Percentiles rank a stretch among this genome's conserved stretches.
These are phyloP conservation scores for Exophiala aquamarina DNA, from an alignment of 2,329 filamentous ascomycete genomes.

Conservation along the genomic window DNA sequence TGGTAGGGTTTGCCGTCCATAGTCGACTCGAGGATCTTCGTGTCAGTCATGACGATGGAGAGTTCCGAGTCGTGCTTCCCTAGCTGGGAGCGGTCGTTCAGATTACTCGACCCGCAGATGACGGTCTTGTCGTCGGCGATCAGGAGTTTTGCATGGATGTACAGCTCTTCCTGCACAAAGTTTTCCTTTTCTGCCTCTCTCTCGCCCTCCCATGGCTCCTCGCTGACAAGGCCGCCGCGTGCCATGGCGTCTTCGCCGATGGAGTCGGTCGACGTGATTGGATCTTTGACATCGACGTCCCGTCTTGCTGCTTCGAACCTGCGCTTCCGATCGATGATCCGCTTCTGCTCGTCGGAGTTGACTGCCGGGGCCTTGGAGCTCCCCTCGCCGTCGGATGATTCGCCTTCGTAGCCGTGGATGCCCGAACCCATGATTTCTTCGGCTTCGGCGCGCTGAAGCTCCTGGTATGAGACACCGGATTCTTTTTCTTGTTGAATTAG, in stretches of 20 bases:
- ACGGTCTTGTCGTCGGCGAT: slow-evolving; percentile 81
- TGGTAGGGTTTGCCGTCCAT: slow-evolving; percentile 74
- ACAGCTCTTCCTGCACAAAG: slow-evolving; percentile 85
- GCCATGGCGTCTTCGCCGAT: slow-evolving; percentile 83
- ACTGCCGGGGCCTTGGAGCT: slow-evolving; percentile 10
- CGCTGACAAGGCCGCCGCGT: slow-evolving; percentile 59
- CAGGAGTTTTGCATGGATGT: slow-evolving; percentile 83
- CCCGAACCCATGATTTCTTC: slow-evolving; percentile 81
- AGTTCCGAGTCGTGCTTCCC: slow-evolving; percentile 85
- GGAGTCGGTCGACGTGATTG: slow-evolving; percentile 43
- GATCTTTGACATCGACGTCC: slow-evolving; percentile 52
- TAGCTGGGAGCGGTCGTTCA: slow-evolving; percentile 74
- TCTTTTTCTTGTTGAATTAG: slow-evolving; percentile 75
- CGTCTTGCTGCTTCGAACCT: slow-evolving; percentile 46
- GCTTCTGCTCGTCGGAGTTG: slow-evolving; percentile 40
- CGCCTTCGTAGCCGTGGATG: slow-evolving; percentile 59
- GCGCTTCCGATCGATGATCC: slow-evolving; percentile 46
- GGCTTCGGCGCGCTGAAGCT: slow-evolving; percentile 83
- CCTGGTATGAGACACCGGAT: slow-evolving; percentile 79
- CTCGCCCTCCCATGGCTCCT: slow-evolving; percentile 75
- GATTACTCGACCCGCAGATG: slow-evolving; percentile 74
- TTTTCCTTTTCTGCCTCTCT: slow-evolving; percentile 76
- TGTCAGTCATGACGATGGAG: slow-evolving; percentile 83
- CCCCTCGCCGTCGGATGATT: slow-evolving; percentile 34
- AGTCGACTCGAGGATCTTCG: slow-evolving; percentile 63